A percentile compares a stretch with the other conserved stretches of the same genome.
Evolutionary conservation across 2,329 filamentous ascomycete genomes (phyloP).

Genomic region (Aspergillus fijiensis): DNA sequence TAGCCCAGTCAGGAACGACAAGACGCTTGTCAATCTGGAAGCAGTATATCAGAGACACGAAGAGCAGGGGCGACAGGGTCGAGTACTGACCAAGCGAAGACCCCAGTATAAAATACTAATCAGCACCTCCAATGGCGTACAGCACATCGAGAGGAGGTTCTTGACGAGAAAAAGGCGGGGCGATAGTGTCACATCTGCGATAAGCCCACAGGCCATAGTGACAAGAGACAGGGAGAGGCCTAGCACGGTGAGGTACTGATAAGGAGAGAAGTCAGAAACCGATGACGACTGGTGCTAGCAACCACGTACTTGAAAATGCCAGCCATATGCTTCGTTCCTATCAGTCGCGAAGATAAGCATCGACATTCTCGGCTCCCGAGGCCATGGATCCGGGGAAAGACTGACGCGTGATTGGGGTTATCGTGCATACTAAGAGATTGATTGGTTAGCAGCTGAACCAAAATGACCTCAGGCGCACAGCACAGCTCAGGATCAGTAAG

Average conservation of each 20-base stretch:
- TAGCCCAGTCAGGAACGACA: conserved; percentile 49
- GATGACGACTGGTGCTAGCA: background rate
- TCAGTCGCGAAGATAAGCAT: conserved; percentile 12
- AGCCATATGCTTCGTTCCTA: conserved; percentile 61
- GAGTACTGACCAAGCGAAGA: conserved; percentile 48
- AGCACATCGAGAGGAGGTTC: conserved; percentile 58
- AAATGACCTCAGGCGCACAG: background rate
- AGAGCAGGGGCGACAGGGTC: conserved; percentile 3
- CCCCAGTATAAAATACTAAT: conserved; percentile 63
- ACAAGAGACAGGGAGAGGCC: conserved; percentile 56
- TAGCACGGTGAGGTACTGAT: conserved; percentile 61
- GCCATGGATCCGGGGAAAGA: background rate
- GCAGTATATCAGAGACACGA: background rate
- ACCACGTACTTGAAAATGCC: conserved; percentile 53
- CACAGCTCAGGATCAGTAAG: background rate
- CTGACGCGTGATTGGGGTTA: conserved; percentile 45
- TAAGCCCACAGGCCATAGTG: conserved; percentile 55
- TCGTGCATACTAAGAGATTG: conserved; percentile 37
- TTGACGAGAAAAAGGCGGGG: conserved; percentile 55
- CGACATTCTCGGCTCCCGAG: background rate
- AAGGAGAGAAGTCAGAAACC: background rate
- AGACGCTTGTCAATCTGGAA: conserved; percentile 46
- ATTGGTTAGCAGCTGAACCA: conserved; percentile 8
- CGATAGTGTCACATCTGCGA: conserved; percentile 57
- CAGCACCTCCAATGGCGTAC: conserved; percentile 60